These are phyloP conservation scores for Solanum hybrid DNA, from an alignment of 305 asterid genomes.

Conservation along the genomic window DNA sequence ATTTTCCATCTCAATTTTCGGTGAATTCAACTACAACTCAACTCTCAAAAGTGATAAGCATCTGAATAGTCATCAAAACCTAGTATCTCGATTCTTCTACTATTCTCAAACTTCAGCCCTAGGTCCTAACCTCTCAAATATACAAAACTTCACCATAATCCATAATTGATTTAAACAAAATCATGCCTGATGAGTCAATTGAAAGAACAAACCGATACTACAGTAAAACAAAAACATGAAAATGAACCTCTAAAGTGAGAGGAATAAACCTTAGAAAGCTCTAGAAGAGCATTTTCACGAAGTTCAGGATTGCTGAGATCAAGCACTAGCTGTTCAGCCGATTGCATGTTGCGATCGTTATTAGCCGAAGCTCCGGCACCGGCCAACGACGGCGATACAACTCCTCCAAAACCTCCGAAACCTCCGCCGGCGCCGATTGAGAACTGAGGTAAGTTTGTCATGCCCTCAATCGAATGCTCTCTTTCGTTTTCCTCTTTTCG, in stretches of 20 bases:
- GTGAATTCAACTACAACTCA: neutral
- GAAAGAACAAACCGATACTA: neutral
- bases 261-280: conserved; percentile 67
- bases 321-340: conserved; percentile 87
- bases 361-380: neutral
- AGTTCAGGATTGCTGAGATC: conserved; percentile 87
- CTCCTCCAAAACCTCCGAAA: neutral
- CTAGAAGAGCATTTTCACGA: conserved; percentile 87
- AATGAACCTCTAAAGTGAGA: neutral
- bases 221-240: neutral
- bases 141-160: neutral
- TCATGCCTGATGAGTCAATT: neutral
- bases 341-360: conserved; percentile 35
- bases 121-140: neutral
- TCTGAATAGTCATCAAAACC: neutral
- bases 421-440: neutral
- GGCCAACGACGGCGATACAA: neutral
- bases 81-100: neutral
- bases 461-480: neutral
- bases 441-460: neutral
- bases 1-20: neutral
- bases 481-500: no score
- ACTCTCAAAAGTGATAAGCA: neutral
- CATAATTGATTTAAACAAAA: neutral
- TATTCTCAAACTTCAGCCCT: neutral